Conservation (phyloP, 2,329 filamentous ascomycete genomes). For the Sphaerulina populicola region DNA sequence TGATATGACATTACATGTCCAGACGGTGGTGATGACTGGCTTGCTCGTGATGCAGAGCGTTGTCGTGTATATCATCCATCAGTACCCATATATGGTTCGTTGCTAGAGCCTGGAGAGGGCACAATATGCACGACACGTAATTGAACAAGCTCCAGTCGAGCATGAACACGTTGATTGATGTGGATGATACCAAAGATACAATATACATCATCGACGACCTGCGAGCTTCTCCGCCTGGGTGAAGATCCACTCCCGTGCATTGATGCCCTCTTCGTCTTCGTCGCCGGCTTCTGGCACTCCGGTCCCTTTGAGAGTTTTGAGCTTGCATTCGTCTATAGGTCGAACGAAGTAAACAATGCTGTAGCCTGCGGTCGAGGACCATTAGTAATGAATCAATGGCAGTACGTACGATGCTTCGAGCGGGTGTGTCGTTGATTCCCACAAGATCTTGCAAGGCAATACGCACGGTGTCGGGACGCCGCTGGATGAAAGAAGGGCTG, state of each 20-base stretch:
- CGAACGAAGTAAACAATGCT: conserved; percentile 48
- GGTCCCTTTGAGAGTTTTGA: conserved; percentile 35
- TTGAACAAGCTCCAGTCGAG: background rate
- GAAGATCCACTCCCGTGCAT: conserved; percentile 39
- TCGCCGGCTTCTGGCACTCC: conserved; percentile 26
- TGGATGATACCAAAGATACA: background rate
- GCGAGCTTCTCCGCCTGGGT: conserved; percentile 34
- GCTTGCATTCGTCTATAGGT: conserved; percentile 42
- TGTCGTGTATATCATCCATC: background rate
- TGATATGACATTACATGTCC: background rate
- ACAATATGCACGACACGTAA: background rate
- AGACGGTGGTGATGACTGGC: background rate
- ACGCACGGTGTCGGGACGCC: too few species aligned
- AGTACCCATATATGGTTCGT: background rate
- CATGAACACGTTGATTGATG: too few species aligned
- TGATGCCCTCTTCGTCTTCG: conserved; percentile 32
- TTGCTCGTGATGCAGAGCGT: background rate
- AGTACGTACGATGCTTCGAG: too few species aligned
- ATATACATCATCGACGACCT: background rate
- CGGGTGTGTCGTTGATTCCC: too few species aligned
- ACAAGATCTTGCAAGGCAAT: too few species aligned
- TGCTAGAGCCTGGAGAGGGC: too few species aligned
- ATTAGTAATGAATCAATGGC: background rate
- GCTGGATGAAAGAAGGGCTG: background rate
- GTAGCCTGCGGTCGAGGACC: background rate